Conservation (phyloP, 257 asterid genomes). For the Scutellaria baicalensis region DNA sequence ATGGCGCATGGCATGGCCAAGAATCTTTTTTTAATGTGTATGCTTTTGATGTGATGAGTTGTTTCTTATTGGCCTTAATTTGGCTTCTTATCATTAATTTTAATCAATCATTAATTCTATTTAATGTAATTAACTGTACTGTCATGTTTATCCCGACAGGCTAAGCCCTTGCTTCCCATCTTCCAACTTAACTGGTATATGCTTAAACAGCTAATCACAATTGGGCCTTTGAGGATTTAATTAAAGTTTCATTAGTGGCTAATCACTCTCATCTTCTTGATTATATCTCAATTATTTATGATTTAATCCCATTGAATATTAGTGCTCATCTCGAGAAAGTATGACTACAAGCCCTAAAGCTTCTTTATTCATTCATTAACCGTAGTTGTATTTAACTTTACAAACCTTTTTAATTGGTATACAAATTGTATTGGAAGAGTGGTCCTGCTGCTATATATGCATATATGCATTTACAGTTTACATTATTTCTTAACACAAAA, state of each 20-base stretch:
- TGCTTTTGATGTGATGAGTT: slow-evolving; percentile 23
- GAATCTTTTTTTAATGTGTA: slow-evolving; percentile 21
- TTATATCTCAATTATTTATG: background rate
- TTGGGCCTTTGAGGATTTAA: slow-evolving; percentile 5
- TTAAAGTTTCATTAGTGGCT: slow-evolving; percentile 17
- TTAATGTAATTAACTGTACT: slow-evolving; percentile 23
- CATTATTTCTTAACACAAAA: no score
- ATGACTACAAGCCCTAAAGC: background rate
- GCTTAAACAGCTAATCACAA: slow-evolving; percentile 34
- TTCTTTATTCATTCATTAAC: background rate
- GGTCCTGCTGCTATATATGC: background rate
- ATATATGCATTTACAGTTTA: no score
- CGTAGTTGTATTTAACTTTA: background rate
- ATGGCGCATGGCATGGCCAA: slow-evolving; percentile 28
- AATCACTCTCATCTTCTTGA: slow-evolving; percentile 19
- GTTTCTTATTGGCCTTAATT: slow-evolving; percentile 11
- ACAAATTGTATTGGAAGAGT: slow-evolving; percentile 3
- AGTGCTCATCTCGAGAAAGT: no score
- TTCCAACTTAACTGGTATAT: slow-evolving; percentile 35
- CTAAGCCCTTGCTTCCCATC: slow-evolving; percentile 28
- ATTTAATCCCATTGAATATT: no score
- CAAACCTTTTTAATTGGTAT: background rate
- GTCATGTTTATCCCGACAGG: slow-evolving; percentile 40
- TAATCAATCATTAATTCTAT: slow-evolving; percentile 4
- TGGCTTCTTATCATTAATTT: background rate